Base-by-base conservation (phyloP, 768 basidiomycete genomes). In the Calocybe indica region DNA sequence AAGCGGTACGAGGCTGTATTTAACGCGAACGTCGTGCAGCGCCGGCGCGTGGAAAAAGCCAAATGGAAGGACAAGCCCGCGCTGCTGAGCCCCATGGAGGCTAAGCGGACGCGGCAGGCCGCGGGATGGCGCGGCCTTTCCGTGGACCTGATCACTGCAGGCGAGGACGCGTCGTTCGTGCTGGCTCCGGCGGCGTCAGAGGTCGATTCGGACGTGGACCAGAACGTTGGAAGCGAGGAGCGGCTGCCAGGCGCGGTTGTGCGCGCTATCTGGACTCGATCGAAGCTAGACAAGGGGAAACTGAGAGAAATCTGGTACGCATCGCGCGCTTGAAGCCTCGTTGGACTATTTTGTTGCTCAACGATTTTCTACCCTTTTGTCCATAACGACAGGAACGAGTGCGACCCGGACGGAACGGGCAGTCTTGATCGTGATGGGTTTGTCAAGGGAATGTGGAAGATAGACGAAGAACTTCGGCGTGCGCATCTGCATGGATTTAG, bases 391-490 rank as follows among this genome's bases (percentile, higher is more conserved):
- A 90, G 88, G 88, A 71, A 68, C 44, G 87, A 88, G 57, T 88
- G 83, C 54, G 87, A 90, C 62, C 63, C 74, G 3, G 62, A 63
- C 3, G 61, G 67, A 5, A 67, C 63, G 30, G 87, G 86, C 3
- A 70, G 70, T n/a, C 69, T 92, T 8, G 76, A 80, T 52, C 68
- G 79, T 5, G 84, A 86, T 12, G 69, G 68, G 12, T 92, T 92
- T 54, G 75, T 81, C 36, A 76, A 73, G 52, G 89, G 87, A 43
- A 89, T 90, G 86, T 90, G 88, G 88, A 79, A 81, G 34, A 86
- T 92, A 29, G 88, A 92, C 63, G 86, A 88, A 62, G 88, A 89
- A 54, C 76, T 91, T 9, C 71, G 84, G n/a, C 75, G 79, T 40
- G 72, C 75, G 5, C 78, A 83, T 47, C 56, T 61, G 2, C 68